Conservation (phyloP, 2,329 filamentous ascomycete species). For the Xylaria sp. region DNA sequence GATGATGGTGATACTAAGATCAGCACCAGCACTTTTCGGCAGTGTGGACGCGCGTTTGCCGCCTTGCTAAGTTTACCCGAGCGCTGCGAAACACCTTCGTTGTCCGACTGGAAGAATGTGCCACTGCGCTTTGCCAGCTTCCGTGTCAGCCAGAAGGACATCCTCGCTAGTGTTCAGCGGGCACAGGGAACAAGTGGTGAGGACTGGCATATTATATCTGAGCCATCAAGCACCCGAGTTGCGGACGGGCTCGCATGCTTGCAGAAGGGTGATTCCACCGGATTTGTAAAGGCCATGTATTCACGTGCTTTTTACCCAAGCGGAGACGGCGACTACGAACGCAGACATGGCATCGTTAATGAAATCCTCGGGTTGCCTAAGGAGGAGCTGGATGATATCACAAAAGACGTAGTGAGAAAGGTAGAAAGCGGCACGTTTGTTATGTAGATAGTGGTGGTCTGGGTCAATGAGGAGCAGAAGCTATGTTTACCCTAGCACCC, state of each 20-base stretch:
- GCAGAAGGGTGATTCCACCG: conserved; percentile 54
- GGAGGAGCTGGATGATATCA: conserved; percentile 67
- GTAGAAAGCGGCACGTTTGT: conserved; percentile 6
- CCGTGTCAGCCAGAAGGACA: conserved; percentile 67
- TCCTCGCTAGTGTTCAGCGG: conserved; percentile 67
- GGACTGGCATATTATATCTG: conserved; percentile 67
- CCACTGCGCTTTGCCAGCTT: conserved; percentile 65
- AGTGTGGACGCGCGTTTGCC: conserved; percentile 64
- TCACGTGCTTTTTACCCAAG: conserved; percentile 61
- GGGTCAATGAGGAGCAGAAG: not conserved
- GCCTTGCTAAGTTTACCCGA: conserved; percentile 57
- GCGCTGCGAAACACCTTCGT: conserved; percentile 52
- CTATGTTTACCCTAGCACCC: not conserved
- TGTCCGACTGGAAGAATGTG: conserved; percentile 58
- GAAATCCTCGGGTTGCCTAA: conserved; percentile 62
- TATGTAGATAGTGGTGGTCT: not conserved
- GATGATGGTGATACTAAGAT: conserved; percentile 66
- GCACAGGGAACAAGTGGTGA: conserved; percentile 64
- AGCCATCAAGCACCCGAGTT: conserved; percentile 58
- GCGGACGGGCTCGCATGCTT: conserved; percentile 57
- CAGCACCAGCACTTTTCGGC: conserved; percentile 67
- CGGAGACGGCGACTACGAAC: conserved; percentile 52
- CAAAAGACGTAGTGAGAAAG: conserved; percentile 38
- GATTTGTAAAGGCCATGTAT: conserved; percentile 63
- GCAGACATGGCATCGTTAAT: conserved; percentile 57